phyloP scores from a whole-genome alignment of 108 stramenopile genomes.

The Nitzschia sp. region DNA sequence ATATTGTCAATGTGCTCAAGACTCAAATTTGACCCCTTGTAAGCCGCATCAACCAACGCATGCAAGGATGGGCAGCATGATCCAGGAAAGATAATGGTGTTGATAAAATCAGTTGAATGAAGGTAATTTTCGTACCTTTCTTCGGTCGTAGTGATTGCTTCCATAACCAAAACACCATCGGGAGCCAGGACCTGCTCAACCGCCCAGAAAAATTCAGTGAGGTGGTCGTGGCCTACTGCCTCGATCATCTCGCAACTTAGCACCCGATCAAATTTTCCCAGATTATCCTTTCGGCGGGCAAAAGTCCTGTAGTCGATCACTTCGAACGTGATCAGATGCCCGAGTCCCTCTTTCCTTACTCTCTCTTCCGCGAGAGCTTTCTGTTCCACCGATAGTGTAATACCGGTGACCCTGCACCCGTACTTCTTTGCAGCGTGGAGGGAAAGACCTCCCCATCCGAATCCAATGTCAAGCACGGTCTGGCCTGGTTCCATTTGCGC shows the following conservation, averaged over 20 bases:
- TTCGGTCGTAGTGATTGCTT: conserved; percentile 97
- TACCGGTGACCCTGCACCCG: conserved; percentile 90
- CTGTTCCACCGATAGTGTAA: conserved; percentile 95
- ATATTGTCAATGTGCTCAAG: conserved; percentile 91
- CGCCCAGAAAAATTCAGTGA: conserved; percentile 89
- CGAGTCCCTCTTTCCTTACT: conserved; percentile 77
- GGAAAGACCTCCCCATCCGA: conserved; percentile 95
- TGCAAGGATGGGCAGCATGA: conserved; percentile 87
- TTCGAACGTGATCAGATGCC: conserved; percentile 85
- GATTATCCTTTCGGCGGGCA: conserved; percentile 59
- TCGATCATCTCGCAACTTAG: conserved; percentile 98
- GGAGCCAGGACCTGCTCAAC: conserved; percentile 86
- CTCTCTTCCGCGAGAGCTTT: conserved; percentile 84
- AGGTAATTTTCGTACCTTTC: conserved; percentile 90
- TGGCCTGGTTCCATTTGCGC: conserved; percentile 77
- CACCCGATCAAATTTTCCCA: conserved; percentile 89
- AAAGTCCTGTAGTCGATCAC: conserved; percentile 92
- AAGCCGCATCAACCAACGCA: conserved; percentile 86
- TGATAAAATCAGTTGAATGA: conserved; percentile 93
- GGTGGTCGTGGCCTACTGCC: conserved; percentile 95
- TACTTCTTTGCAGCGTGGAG: conserved; percentile 90
- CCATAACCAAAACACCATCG: conserved; percentile 92
- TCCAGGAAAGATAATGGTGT: conserved; percentile 96
- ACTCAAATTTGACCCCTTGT: conserved; percentile 69
- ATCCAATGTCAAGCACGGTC: conserved; percentile 92